These are phyloP conservation scores for Cryptococcus wingfieldii DNA, from an alignment of 1,284 basidiomycete genomes.

Conservation along the genomic window DNA sequence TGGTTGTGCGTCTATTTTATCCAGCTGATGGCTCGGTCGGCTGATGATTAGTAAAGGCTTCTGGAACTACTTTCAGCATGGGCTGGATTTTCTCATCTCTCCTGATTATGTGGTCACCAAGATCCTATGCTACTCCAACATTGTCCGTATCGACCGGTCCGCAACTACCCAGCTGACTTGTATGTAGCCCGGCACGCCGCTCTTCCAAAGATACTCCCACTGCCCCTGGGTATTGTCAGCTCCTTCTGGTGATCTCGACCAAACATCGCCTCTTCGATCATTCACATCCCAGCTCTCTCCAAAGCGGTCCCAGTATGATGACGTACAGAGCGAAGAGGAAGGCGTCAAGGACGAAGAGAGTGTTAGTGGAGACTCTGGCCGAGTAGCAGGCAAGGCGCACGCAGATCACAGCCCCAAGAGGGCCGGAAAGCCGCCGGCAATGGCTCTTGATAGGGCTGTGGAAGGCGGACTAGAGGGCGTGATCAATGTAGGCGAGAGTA, in stretches of 20 bases:
- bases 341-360: conserved; percentile 7
- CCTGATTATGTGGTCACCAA: conserved; percentile 64
- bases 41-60: conserved; percentile 54
- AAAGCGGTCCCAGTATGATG: background rate
- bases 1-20: conserved; percentile 1
- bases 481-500: conserved; percentile 20
- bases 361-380: conserved; percentile 25
- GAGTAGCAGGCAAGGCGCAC: background rate
- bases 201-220: conserved; percentile 82
- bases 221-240: conserved; percentile 72
- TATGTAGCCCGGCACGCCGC: conserved; percentile 70
- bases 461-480: conserved; percentile 58
- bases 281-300: conserved; percentile 18
- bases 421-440: conserved; percentile 61
- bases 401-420: conserved; percentile 48
- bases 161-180: background rate
- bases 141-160: conserved; percentile 55
- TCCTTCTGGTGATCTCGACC: conserved; percentile 17
- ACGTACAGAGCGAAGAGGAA: background rate
- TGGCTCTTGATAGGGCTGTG: conserved; percentile 78
- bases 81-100: conserved; percentile 75
- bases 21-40: background rate
- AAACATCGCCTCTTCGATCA: conserved; percentile 20
- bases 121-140: conserved; percentile 77
- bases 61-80: conserved; percentile 87